phyloP scores from a whole-genome alignment of 78 protist species.

The Isochrysis galbana region DNA sequence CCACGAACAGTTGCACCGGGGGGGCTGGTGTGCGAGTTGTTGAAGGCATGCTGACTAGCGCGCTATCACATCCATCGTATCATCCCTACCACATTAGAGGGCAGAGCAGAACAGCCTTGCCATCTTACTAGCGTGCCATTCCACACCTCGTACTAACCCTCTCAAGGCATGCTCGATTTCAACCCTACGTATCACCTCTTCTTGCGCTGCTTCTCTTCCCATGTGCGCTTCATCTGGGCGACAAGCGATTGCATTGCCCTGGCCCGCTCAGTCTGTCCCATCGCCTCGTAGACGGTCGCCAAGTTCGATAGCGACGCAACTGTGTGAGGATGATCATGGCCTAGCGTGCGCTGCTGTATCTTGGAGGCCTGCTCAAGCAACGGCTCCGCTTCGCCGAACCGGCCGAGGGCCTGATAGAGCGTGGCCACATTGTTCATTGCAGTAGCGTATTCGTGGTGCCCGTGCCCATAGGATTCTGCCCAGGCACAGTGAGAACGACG shows the following conservation, averaged over 20 bases:
- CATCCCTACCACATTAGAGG: too few relatives aligned
- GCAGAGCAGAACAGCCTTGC: too few relatives aligned
- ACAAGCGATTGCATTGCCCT: background rate
- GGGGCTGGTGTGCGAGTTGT: too few relatives aligned
- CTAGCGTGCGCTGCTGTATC: background rate
- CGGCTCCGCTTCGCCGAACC: background rate
- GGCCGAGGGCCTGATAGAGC: slow-evolving; percentile 22
- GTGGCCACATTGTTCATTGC: slow-evolving; percentile 16
- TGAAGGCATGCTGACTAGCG: too few relatives aligned
- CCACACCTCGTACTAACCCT: too few relatives aligned
- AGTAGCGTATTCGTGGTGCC: slow-evolving; percentile 18
- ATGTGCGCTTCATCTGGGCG: background rate
- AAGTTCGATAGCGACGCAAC: slow-evolving; percentile 15
- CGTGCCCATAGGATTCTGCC: background rate
- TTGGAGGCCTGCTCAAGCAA: background rate
- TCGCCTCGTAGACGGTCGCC: slow-evolving; percentile 27
- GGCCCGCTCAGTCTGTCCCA: background rate
- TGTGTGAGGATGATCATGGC: slow-evolving; percentile 26
- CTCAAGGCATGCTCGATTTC: too few relatives aligned
- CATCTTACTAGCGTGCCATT: too few relatives aligned
- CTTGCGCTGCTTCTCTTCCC: slow-evolving; percentile 18
- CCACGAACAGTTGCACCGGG: too few relatives aligned
- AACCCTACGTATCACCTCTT: too few relatives aligned
- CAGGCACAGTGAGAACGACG: too few relatives aligned
- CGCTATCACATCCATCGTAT: too few relatives aligned